A percentile compares a stretch with the other conserved stretches of the same genome.
These are phyloP conservation scores for Trichoderma citrinoviride DNA, from an alignment of 2,329 filamentous ascomycete species.

Conservation along the genomic window DNA sequence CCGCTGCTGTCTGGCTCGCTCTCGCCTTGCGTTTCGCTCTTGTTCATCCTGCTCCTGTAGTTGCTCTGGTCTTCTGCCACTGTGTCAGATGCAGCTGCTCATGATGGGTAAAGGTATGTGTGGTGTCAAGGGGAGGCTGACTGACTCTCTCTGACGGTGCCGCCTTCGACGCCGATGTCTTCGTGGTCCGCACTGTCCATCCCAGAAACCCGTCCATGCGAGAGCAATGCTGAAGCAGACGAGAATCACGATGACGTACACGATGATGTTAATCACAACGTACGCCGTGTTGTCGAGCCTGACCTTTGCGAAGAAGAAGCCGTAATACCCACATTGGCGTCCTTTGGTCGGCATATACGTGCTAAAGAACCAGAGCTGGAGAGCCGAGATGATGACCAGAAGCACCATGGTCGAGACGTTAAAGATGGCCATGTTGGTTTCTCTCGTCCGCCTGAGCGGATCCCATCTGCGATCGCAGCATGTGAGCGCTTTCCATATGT, in stretches of 20 bases:
- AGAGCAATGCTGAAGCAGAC: slow-evolving; percentile 27
- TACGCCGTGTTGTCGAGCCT: slow-evolving; percentile 30
- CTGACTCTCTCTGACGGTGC: slow-evolving; percentile 2
- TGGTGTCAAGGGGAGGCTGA: neutral
- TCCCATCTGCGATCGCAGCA: slow-evolving; percentile 34
- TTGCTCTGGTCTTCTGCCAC: slow-evolving; percentile 19
- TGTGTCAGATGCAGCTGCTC: neutral
- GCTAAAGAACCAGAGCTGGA: slow-evolving; percentile 37
- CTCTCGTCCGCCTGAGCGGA: slow-evolving; percentile 31
- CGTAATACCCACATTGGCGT: slow-evolving; percentile 28
- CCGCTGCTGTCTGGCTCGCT: slow-evolving; percentile 24
- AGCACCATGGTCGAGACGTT: slow-evolving; percentile 29
- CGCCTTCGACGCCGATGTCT: slow-evolving; percentile 28
- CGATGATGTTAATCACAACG: slow-evolving; percentile 32
- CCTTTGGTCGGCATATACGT: slow-evolving; percentile 27
- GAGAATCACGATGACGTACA: slow-evolving; percentile 32
- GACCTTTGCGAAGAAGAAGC: slow-evolving; percentile 35
- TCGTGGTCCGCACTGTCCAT: neutral
- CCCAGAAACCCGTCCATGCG: neutral
- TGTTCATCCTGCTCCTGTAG: slow-evolving; percentile 19
- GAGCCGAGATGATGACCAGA: slow-evolving; percentile 30
- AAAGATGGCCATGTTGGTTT: slow-evolving; percentile 30
- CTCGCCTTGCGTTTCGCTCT: neutral
- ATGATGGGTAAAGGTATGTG: neutral
- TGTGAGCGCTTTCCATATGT: slow-evolving; percentile 35